Evolutionary conservation across 331 rosid species (phyloP).

Genomic region (Prunus yedoensis): DNA sequence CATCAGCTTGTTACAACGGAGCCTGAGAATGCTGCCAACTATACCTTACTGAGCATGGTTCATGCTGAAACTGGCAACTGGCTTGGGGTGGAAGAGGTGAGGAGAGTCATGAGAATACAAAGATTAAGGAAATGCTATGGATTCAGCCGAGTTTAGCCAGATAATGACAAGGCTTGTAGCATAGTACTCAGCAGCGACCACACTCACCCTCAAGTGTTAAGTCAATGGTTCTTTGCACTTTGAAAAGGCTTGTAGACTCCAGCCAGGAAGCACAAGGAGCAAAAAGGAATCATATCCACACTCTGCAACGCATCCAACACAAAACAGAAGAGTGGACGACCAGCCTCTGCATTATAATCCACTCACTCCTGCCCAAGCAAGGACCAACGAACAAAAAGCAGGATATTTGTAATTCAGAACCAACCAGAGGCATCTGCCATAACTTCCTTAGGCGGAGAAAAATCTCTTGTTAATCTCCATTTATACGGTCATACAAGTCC

Average conservation of each 20-base stretch:
- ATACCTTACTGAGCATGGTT: constrained; percentile 51
- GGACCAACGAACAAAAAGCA: no score
- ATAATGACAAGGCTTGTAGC: constrained; percentile 12
- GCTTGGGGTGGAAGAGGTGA: constrained; percentile 47
- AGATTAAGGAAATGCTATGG: constrained; percentile 53
- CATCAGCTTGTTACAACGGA: constrained; percentile 50
- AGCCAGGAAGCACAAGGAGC: neutral
- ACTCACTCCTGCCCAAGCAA: no score
- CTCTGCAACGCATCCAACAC: no score
- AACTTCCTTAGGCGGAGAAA: no score
- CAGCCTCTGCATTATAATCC: no score
- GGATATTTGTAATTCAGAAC: no score
- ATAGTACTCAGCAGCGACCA: neutral
- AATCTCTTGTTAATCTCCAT: no score
- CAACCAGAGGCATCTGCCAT: no score
- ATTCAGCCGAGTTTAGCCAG: constrained; percentile 50
- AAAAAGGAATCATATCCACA: no score
- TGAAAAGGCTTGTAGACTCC: neutral
- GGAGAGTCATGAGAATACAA: constrained; percentile 38
- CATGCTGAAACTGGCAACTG: constrained; percentile 56
- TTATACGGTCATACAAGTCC: no score
- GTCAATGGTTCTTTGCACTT: neutral
- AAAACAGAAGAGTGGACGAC: no score
- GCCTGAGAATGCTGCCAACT: constrained; percentile 55
- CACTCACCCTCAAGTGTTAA: neutral